Percentiles rank a stretch among this genome's conserved stretches.
These are phyloP conservation scores for Arthrocladium fulminans DNA, from an alignment of 2,329 filamentous ascomycete genomes.

Conservation along the genomic window DNA sequence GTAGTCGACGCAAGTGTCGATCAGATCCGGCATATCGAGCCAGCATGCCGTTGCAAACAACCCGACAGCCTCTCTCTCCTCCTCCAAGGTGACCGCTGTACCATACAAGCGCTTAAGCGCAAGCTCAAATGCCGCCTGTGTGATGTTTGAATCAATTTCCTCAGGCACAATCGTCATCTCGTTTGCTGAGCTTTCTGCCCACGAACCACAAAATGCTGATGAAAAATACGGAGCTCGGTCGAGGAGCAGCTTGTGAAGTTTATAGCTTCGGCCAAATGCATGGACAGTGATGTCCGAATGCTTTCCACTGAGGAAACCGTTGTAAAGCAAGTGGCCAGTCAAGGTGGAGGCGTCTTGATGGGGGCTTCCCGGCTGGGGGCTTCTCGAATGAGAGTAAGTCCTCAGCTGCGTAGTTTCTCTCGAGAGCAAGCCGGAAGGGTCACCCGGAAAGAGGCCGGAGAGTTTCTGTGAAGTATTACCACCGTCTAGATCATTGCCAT, in stretches of 20 bases:
- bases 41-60: slow-evolving; percentile 50
- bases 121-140: slow-evolving; percentile 45
- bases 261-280: slow-evolving; percentile 45
- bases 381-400: slow-evolving; percentile 19
- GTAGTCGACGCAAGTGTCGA: slow-evolving; percentile 45
- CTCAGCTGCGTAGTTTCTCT: slow-evolving; percentile 24
- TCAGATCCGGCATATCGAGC: slow-evolving; percentile 50
- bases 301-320: slow-evolving; percentile 43
- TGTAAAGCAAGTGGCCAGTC: slow-evolving; percentile 44
- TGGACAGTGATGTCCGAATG: slow-evolving; percentile 48
- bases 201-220: slow-evolving; percentile 46
- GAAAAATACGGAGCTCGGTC: slow-evolving; percentile 50
- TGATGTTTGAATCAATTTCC: slow-evolving; percentile 47
- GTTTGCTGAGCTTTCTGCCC: slow-evolving; percentile 45
- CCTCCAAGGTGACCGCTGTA: slow-evolving; percentile 39
- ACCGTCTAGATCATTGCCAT: slow-evolving; percentile 12
- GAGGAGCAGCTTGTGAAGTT: slow-evolving; percentile 46
- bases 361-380: slow-evolving; percentile 19
- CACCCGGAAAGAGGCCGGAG: slow-evolving; percentile 24
- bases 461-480: slow-evolving; percentile 25
- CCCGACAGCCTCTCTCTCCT: slow-evolving; percentile 45
- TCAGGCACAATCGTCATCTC: slow-evolving; percentile 46
- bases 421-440: slow-evolving; percentile 21
- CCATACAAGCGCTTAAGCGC: slow-evolving; percentile 48
- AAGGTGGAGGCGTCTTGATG: slow-evolving; percentile 34